phyloP scores from a whole-genome alignment of 1,284 basidiomycete species.

The Apiotrichum siamense region DNA sequence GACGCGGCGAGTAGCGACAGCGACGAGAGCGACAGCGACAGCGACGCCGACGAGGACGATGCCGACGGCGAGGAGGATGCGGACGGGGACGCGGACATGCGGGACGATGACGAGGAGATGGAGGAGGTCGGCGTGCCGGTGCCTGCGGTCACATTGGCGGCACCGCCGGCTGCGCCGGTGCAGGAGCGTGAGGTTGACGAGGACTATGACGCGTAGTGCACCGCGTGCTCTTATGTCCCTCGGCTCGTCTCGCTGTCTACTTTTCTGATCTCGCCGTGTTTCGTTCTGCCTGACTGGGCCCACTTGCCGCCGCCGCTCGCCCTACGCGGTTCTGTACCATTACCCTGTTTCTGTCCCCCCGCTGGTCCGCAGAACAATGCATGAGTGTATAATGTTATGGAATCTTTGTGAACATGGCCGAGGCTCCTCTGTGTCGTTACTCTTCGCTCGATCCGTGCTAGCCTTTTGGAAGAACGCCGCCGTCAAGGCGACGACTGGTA shows the following conservation, averaged over 20 bases:
- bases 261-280: no score
- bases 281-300: no score
- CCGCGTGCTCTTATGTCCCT: neutral
- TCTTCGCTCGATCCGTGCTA: no score
- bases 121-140: slow-evolving; percentile 15
- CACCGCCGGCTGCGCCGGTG: slow-evolving; percentile 20
- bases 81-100: no score
- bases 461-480: no score
- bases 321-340: no score
- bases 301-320: neutral
- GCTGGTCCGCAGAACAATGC: neutral
- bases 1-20: no score
- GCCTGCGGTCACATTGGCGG: slow-evolving; percentile 27
- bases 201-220: slow-evolving; percentile 37
- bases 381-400: slow-evolving; percentile 5
- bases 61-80: slow-evolving; percentile 14
- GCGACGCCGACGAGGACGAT: slow-evolving; percentile 20
- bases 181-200: slow-evolving; percentile 36
- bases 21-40: slow-evolving; percentile 23
- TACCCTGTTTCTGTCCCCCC: neutral
- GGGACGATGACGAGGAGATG: no score
- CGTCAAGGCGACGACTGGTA: no score
- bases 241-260: neutral
- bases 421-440: neutral
- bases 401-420: neutral